Percentiles rank a stretch among this genome's conserved stretches.
Conservation (phyloP, 345 rosid genomes). For the Salix dunnii region DNA sequence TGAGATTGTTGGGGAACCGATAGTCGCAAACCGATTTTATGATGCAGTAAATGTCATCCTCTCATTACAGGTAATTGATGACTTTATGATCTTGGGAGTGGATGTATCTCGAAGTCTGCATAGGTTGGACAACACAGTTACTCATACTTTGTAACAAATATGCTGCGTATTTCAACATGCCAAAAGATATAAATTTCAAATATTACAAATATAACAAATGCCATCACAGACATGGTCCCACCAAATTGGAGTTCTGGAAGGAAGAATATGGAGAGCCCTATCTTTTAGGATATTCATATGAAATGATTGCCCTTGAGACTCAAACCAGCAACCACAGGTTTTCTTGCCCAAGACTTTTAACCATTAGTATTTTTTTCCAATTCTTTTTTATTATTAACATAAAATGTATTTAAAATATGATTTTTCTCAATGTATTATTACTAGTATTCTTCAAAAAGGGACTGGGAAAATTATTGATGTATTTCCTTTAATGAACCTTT, state of each 20-base stretch:
- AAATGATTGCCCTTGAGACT: background rate
- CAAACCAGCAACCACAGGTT: background rate
- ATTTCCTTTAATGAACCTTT: background rate
- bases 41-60: conserved; percentile 88
- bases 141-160: background rate
- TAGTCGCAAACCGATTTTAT: conserved; percentile 54
- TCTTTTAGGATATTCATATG: background rate
- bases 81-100: background rate
- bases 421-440: conserved; percentile 1
- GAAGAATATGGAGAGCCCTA: background rate
- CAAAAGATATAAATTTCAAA: background rate
- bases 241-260: background rate
- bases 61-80: conserved; percentile 67
- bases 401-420: background rate
- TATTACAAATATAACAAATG: background rate
- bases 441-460: background rate
- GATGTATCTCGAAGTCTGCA: background rate
- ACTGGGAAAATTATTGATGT: background rate
- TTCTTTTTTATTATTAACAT: background rate
- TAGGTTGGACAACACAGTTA: background rate
- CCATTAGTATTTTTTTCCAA: background rate
- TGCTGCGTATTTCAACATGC: background rate
- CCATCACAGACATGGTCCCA: background rate
- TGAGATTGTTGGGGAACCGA: conserved; percentile 75
- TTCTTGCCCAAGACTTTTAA: background rate